phyloP scores from a whole-genome alignment of 306 rosid genomes.

The Corylus americana region DNA sequence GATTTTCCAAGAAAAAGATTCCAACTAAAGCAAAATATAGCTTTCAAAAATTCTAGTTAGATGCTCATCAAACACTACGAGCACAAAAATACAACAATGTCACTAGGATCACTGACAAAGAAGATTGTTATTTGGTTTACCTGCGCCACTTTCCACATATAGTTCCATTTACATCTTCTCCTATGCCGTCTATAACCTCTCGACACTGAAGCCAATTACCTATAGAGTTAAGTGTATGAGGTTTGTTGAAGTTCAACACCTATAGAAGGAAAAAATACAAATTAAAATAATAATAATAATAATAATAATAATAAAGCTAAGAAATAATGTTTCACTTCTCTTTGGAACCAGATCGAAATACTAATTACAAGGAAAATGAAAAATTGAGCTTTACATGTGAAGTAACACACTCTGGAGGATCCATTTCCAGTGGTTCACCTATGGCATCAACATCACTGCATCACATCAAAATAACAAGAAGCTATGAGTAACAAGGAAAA shows the following conservation, averaged over 20 bases:
- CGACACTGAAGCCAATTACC: slow-evolving; percentile 94
- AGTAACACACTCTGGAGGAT: slow-evolving; percentile 42
- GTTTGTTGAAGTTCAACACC: slow-evolving; percentile 49
- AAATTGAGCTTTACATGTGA: slow-evolving; percentile 46
- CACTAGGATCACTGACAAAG: background rate
- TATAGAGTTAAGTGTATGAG: slow-evolving; percentile 44
- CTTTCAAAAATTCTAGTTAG: background rate
- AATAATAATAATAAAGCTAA: background rate
- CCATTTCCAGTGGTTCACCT: slow-evolving; percentile 54
- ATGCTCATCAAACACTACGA: background rate
- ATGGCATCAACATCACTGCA: slow-evolving; percentile 55
- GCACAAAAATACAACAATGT: background rate
- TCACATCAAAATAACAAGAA: slow-evolving; percentile 28
- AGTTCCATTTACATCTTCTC: slow-evolving; percentile 41
- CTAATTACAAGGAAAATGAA: slow-evolving; percentile 8
- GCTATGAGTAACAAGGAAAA: slow-evolving; percentile 23
- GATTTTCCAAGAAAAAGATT: slow-evolving; percentile 3
- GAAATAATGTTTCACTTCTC: slow-evolving; percentile 31
- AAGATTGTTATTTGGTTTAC: slow-evolving; percentile 38
- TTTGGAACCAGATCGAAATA: slow-evolving; percentile 27
- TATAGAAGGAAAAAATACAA: slow-evolving; percentile 30
- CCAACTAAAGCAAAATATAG: background rate
- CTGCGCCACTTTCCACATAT: slow-evolving; percentile 96
- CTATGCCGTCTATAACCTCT: slow-evolving; percentile 44
- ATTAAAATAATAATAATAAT: background rate